Evolutionary conservation across 2,329 filamentous ascomycete species (phyloP).

Genomic region (Mycosphaerelloides madeirae): DNA sequence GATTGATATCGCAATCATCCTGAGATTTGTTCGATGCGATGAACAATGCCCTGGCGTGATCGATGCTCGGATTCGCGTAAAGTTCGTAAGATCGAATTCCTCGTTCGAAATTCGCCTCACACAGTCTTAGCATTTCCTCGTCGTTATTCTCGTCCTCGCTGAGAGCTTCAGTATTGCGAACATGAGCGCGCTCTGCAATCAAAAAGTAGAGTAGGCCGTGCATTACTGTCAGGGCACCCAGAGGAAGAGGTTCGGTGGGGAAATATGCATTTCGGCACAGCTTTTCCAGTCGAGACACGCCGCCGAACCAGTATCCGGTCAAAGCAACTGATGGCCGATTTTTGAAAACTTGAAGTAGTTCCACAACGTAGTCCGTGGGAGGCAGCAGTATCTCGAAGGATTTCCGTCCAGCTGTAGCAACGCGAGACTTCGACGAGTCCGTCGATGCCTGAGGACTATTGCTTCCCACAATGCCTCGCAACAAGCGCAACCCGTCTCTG

Average conservation of each 20-base stretch:
- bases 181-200: too few species aligned
- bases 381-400: slow-evolving; percentile 5
- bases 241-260: slow-evolving; percentile 7
- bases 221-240: slow-evolving; percentile 9
- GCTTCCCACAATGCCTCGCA: slow-evolving; percentile 3
- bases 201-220: slow-evolving; percentile 7
- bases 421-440: not conserved
- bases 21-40: slow-evolving; percentile 6
- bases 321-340: slow-evolving; percentile 3
- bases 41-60: slow-evolving; percentile 8
- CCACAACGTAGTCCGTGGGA: slow-evolving; percentile 8
- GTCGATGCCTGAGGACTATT: slow-evolving; percentile 2
- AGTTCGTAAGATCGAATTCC: slow-evolving; percentile 9
- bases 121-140: not conserved
- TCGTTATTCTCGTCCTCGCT: not conserved
- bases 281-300: slow-evolving; percentile 5
- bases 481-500: slow-evolving; percentile 8
- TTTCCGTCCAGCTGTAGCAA: not conserved
- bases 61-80: slow-evolving; percentile 6
- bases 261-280: slow-evolving; percentile 10
- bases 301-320: slow-evolving; percentile 7
- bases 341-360: slow-evolving; percentile 9
- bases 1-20: slow-evolving; percentile 7
- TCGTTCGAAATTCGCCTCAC: slow-evolving; percentile 9
- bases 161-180: too few species aligned